A percentile compares a stretch with the other conserved stretches of the same genome.
Conservation (phyloP, 2,329 filamentous ascomycete species). For the Botrytis fabae region DNA sequence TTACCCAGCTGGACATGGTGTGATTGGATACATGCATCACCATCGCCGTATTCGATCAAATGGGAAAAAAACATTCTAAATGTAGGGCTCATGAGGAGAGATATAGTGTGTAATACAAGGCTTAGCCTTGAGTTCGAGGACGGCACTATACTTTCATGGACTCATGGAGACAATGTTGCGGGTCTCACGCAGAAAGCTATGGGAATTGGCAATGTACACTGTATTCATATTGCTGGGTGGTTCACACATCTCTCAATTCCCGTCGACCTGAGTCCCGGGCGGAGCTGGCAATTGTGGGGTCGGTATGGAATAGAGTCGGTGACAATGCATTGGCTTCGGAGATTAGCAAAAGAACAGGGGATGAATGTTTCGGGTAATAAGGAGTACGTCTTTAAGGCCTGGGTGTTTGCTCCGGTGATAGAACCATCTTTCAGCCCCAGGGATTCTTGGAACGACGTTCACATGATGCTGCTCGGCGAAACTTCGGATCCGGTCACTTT, state of each 20-base stretch:
- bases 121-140: background rate
- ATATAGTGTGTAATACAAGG: accelerated
- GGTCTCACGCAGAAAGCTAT: background rate
- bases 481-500: background rate
- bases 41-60: background rate
- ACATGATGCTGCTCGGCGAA: background rate
- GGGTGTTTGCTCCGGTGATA: background rate
- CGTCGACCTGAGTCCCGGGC: accelerated
- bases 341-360: background rate
- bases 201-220: background rate
- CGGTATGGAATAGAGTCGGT: no score
- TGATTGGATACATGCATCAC: background rate
- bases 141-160: background rate
- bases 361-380: background rate
- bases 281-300: no score
- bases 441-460: background rate
- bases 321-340: background rate
- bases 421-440: no score
- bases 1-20: background rate
- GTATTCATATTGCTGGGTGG: accelerated
- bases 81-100: accelerated
- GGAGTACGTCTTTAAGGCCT: background rate
- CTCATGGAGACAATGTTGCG: accelerated
- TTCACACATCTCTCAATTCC: accelerated
- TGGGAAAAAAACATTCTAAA: accelerated